phyloP scores from a whole-genome alignment of 495 filamentous ascomycete genomes.

The Entonaema liquescens region DNA sequence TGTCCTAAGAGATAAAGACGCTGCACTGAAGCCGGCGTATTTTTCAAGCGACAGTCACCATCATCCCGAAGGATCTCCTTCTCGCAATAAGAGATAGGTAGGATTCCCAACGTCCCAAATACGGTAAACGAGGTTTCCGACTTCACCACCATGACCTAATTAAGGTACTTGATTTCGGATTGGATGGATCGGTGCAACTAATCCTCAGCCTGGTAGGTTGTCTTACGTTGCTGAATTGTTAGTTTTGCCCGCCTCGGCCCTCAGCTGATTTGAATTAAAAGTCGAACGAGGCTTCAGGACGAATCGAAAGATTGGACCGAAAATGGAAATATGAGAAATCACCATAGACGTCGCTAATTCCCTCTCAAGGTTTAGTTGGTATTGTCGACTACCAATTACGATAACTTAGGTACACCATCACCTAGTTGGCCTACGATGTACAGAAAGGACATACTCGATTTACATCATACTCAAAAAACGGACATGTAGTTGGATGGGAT shows the following conservation, averaged over 20 bases:
- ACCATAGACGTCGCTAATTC: neutral
- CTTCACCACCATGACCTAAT: neutral
- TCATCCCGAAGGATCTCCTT: slow-evolving; percentile 24
- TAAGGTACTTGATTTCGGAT: neutral
- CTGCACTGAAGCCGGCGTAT: slow-evolving; percentile 36
- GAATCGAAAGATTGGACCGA: slow-evolving; percentile 12
- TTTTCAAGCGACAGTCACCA: slow-evolving; percentile 21
- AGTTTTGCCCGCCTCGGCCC: slow-evolving; percentile 12
- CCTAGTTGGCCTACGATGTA: neutral
- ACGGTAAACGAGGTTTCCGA: slow-evolving; percentile 1
- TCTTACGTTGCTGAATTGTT: slow-evolving; percentile 14
- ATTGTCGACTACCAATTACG: neutral
- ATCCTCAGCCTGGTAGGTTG: slow-evolving; percentile 23
- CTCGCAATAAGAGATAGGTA: slow-evolving; percentile 12
- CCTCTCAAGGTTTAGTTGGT: neutral
- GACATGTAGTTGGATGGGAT: neutral
- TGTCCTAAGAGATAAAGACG: slow-evolving; percentile 27
- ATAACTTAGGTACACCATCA: neutral
- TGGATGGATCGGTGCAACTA: neutral
- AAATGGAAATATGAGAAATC: slow-evolving; percentile 12
- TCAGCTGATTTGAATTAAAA: slow-evolving; percentile 7
- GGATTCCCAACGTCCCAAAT: slow-evolving; percentile 9
- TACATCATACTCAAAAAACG: neutral
- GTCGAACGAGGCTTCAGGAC: slow-evolving; percentile 2
- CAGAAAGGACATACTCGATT: neutral